Base-by-base conservation (phyloP, 495 filamentous ascomycete genomes). In the Aspergillus haitiensis region DNA sequence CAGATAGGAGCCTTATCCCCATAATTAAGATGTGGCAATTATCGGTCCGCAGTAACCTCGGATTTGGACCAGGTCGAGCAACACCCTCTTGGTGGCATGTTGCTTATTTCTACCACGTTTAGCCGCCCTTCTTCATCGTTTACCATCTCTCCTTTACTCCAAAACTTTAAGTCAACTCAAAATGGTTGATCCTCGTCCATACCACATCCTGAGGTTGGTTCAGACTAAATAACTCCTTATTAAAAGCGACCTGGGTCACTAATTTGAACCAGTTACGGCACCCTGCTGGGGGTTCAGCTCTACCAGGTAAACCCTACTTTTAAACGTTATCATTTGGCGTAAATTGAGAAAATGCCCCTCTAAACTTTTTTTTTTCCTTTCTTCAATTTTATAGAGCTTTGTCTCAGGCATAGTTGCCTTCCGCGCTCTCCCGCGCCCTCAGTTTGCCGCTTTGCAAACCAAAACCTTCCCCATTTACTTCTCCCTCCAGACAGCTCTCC, bases 401-500 rank as follows among this genome's bases (percentile, higher is more conserved):
- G 77, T 97, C 58, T 84, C 81, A 55, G 91, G 90, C 34, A 79
- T 88, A 33, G 72, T 92, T 46, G 84, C 89, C 55, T 97, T 86
- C 79, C 81, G 78, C 46, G 81, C 84, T 55, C 84, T 97, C 49
- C 80, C 90, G 9, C 86, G 90, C 9, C 84, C 90, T 0, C 86
- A 92, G 69, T 98, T 98, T 76, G 79, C 85, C 6, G 78, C 82
- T 37, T 80, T 98, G 31, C 93, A 96, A 75, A 75, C 83, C 36
- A 82, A 82, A 64, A 84, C 91, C 66, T 93, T 95, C 75, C 93
- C 93, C 21, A 72, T 88, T 64, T 98, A 93, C 78, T 97, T 97
- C 72, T 77, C 82, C 27, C 72, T 97, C 45, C 93, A 97, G 77
- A 84, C 89, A 5, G 80, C 82, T 6, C 77, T 91, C 3, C 89